These are phyloP conservation scores for Amaranthus tricolor DNA, from an alignment of 179 eudicot genomes.

Conservation along the genomic window DNA sequence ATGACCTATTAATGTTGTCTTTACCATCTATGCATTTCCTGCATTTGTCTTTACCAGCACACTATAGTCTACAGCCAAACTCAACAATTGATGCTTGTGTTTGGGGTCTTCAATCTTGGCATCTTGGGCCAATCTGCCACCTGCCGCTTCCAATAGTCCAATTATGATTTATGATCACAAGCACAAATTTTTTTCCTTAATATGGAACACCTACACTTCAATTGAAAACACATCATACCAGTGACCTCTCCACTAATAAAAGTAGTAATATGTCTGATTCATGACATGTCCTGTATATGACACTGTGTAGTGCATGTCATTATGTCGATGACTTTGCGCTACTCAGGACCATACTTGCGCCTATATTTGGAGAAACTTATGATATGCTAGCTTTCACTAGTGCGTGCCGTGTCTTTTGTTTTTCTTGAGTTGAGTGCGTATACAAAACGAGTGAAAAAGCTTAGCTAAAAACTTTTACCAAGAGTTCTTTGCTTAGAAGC, in stretches of 20 bases:
- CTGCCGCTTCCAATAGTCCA: too few species aligned
- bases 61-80: too few species aligned
- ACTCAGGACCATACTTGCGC: conserved; percentile 11
- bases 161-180: too few species aligned
- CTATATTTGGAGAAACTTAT: conserved; percentile 15
- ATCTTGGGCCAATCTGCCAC: too few species aligned
- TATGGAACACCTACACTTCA: conserved; percentile 19
- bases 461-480: conserved; percentile 6
- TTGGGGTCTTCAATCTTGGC: too few species aligned
- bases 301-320: not conserved
- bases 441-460: conserved; percentile 13
- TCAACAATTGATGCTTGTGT: too few species aligned
- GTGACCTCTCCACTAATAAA: conserved; percentile 6
- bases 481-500: conserved; percentile 29
- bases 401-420: not conserved
- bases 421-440: conserved; percentile 1
- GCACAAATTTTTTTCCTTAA: too few species aligned
- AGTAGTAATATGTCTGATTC: conserved; percentile 7
- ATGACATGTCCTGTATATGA: conserved; percentile 16
- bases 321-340: conserved; percentile 14
- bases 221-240: conserved; percentile 10
- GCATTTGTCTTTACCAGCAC: too few species aligned
- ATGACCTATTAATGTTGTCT: too few species aligned
- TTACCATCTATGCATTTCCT: too few species aligned
- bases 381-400: conserved; percentile 19